Evolutionary conservation across 208 protist species (phyloP).

Genomic region (Jaenimonas drosophilae): DNA sequence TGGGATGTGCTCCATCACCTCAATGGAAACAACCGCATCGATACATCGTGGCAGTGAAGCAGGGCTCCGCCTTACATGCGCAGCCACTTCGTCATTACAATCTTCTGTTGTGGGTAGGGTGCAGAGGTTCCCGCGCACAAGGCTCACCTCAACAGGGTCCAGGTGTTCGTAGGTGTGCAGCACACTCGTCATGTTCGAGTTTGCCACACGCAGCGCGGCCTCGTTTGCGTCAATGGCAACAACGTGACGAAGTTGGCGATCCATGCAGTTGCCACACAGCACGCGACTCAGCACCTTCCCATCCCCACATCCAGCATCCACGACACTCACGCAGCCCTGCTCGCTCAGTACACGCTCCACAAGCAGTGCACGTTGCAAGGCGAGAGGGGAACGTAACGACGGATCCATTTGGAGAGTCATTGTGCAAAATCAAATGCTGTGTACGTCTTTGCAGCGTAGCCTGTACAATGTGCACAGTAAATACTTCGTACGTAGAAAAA

Average conservation of each 20-base stretch:
- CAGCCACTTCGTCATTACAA: too few species aligned
- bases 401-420: neutral
- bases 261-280: constrained; percentile 14
- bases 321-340: constrained; percentile 16
- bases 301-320: constrained; percentile 39
- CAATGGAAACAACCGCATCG: constrained; percentile 46
- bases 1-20: constrained; percentile 45
- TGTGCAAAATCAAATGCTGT: neutral
- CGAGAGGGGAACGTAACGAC: constrained; percentile 28
- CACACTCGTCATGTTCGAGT: constrained; percentile 1
- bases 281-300: constrained; percentile 23
- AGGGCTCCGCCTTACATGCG: too few species aligned
- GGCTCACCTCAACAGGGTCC: constrained; percentile 4
- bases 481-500: too few species aligned
- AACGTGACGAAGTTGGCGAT: constrained; percentile 11
- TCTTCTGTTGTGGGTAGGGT: too few species aligned
- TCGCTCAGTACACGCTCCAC: constrained; percentile 8
- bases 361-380: constrained; percentile 29
- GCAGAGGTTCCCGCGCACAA: too few species aligned
- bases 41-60: neutral
- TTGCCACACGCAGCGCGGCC: constrained; percentile 7
- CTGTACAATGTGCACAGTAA: too few species aligned
- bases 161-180: constrained; percentile 5
- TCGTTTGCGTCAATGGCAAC: constrained; percentile 25
- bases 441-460: too few species aligned